Evolutionary conservation across 2,329 filamentous ascomycete genomes (phyloP), one percentile per base, ranked within the genome.

Genomic region (Penicillium crustosum): DNA sequence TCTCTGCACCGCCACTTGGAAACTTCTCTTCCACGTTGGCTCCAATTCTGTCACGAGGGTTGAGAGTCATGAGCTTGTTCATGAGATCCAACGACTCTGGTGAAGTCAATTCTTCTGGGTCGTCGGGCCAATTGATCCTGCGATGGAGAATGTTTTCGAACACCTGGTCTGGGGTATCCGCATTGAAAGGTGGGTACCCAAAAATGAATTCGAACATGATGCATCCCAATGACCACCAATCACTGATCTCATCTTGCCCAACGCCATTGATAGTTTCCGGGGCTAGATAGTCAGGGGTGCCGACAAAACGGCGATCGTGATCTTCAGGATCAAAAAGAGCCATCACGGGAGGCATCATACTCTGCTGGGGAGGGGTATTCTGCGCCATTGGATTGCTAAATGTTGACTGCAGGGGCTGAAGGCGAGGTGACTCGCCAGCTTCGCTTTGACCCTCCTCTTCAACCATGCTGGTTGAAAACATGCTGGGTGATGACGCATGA

Each of bases 201-300:
- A 91, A 97, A 2, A 99, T 79, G 65, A 96, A 97, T 70, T 99
- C 94, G 68, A 97, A 99, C 75, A 97, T 80, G 66, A 99, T 97
- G 73, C 95, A 99, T 0, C 94, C 94, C n/a, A 99, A 83, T 23
- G 94, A 97, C 94, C 94, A 99, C 94, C 94, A 99, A 86, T 99
- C 94, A 71, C 94, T 97, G 65, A 93, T 94, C 74, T 97, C 93
- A 70, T 99, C 94, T 74, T 99, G 94, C 2, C 93, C 92, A 64
- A 92, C 87, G 49, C 95, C 94, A 64, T 91, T 93, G 70, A 99
- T 96, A 0, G 95, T 99, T 73, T 99, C 95, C 0, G 94, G 94
- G 0, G 94, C 94, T 15, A 99, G 83, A 71, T 99, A 99, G 74
- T 99, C 94, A 0, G 94, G 94, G 0, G 94, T 99, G 33, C 94